Percentiles rank a stretch among this genome's conserved stretches.
Conservation (phyloP, 2,329 filamentous ascomycete genomes). For the Colletotrichum orchidophilum region DNA sequence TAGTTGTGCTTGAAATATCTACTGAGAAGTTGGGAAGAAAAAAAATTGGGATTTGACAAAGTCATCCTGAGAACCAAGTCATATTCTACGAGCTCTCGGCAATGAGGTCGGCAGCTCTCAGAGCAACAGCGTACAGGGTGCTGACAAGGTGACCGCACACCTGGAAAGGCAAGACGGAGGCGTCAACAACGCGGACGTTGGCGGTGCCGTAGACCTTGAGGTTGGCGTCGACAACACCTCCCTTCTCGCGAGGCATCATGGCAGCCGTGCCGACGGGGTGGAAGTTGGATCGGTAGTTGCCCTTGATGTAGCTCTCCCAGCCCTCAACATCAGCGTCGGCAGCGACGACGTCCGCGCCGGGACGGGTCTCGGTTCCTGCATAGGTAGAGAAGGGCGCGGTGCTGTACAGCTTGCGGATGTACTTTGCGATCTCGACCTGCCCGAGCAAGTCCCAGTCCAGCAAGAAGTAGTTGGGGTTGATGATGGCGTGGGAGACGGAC, state of each 20-base stretch:
- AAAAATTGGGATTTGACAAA: not conserved
- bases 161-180: constrained; percentile 58
- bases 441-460: constrained; percentile 47
- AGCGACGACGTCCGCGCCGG: constrained; percentile 38
- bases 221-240: constrained; percentile 57
- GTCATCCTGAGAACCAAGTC: not conserved
- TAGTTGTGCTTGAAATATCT: not conserved
- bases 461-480: constrained; percentile 48
- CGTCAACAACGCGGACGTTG: constrained; percentile 60
- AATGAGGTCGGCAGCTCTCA: constrained; percentile 51
- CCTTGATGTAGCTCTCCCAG: constrained; percentile 20
- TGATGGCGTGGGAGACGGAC: constrained; percentile 44
- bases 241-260: constrained; percentile 59
- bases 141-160: constrained; percentile 59
- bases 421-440: constrained; percentile 41
- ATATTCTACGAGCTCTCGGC: not conserved
- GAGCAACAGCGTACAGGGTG: constrained; percentile 61
- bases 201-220: constrained; percentile 61
- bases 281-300: constrained; percentile 43
- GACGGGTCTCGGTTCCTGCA: constrained; percentile 35
- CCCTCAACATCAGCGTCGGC: constrained; percentile 40
- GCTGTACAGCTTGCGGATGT: constrained; percentile 44
- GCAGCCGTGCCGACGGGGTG: constrained; percentile 59
- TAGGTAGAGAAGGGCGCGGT: constrained; percentile 39
- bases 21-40: not conserved